Conservation (phyloP, 2,329 filamentous ascomycete species). For the Colletotrichum karsti region DNA sequence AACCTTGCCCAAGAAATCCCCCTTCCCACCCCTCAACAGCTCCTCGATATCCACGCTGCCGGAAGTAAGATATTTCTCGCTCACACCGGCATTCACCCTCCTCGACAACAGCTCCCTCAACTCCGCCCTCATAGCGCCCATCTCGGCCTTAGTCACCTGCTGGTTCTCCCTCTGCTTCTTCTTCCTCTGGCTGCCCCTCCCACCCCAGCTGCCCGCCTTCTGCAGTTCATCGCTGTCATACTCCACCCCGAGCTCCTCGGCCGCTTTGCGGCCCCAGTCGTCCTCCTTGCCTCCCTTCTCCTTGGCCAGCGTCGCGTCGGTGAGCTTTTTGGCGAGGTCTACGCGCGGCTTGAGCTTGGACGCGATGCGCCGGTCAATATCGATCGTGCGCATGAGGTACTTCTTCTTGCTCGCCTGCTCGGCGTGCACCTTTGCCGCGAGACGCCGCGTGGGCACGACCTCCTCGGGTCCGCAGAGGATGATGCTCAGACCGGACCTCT, state of each 20-base stretch:
- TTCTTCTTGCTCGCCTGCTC: conserved; percentile 57
- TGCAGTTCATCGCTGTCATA: conserved; percentile 91
- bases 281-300: conserved; percentile 87
- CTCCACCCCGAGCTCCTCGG: conserved; percentile 92
- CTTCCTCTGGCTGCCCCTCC: conserved; percentile 77
- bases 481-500: conserved; percentile 80
- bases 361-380: conserved; percentile 83
- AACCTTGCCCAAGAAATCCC: conserved; percentile 70
- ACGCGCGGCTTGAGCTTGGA: conserved; percentile 80
- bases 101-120: conserved; percentile 75
- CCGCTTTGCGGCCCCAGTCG: conserved; percentile 83
- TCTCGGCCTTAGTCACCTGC: conserved; percentile 75
- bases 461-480: conserved; percentile 93
- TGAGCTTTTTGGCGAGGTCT: conserved; percentile 84
- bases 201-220: conserved; percentile 66
- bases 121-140: conserved; percentile 75
- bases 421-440: conserved; percentile 89
- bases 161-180: conserved; percentile 78
- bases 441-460: conserved; percentile 81
- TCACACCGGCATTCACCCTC: conserved; percentile 87
- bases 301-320: conserved; percentile 84
- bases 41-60: conserved; percentile 85
- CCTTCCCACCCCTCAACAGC: conserved; percentile 69
- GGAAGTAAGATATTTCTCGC: conserved; percentile 84
- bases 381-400: conserved; percentile 79